phyloP scores from a whole-genome alignment of 805 yeast species.

The Candida insectorum region DNA sequence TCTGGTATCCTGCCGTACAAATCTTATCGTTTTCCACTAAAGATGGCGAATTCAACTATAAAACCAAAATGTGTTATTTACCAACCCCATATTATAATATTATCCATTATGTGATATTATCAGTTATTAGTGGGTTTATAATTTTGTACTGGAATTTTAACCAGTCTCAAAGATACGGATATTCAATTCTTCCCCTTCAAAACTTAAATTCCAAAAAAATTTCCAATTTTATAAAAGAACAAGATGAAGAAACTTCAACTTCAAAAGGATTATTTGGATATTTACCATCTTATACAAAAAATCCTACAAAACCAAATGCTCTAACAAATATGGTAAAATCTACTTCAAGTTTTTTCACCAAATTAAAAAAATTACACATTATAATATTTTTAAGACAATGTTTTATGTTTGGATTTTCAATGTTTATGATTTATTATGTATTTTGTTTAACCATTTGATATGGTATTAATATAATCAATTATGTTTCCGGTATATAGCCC shows the following conservation, averaged over 20 bases:
- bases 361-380: conserved; percentile 9
- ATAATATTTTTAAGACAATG: conserved; percentile 18
- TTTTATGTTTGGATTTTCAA: conserved; percentile 15
- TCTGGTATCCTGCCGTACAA: conserved; percentile 81
- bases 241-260: conserved; percentile 17
- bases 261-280: neutral
- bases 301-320: neutral
- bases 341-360: neutral
- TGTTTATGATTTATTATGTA: conserved; percentile 17
- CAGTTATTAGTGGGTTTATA: conserved; percentile 26
- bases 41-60: conserved; percentile 17
- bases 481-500: too few relatives aligned
- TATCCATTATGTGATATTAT: conserved; percentile 31
- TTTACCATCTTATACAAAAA: conserved; percentile 3
- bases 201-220: conserved; percentile 20
- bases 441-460: conserved; percentile 7
- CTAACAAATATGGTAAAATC: conserved; percentile 1
- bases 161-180: conserved; percentile 18
- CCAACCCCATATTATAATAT: conserved; percentile 46
- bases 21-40: conserved; percentile 53
- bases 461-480: too few relatives aligned
- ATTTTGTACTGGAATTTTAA: conserved; percentile 28
- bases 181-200: conserved; percentile 22
- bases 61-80: conserved; percentile 43
- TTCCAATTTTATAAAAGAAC: conserved; percentile 26